These are phyloP conservation scores for Calonectria pseudoturangicola DNA, from an alignment of 2,329 filamentous ascomycete species.

Conservation along the genomic window DNA sequence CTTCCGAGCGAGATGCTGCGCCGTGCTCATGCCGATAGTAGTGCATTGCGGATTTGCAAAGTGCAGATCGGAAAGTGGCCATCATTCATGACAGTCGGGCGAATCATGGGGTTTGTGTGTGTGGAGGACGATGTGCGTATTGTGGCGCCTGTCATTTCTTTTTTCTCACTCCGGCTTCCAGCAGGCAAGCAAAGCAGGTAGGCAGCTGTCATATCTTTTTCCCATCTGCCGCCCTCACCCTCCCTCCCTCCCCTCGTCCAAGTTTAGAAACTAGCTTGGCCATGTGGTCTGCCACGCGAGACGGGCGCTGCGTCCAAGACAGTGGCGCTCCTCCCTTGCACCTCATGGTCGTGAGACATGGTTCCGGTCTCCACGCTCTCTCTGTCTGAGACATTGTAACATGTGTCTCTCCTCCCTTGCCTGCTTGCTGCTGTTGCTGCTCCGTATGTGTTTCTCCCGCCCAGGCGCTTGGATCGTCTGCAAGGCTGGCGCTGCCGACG, in stretches of 20 bases:
- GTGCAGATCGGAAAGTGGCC: conserved; percentile 10
- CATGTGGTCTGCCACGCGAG: conserved; percentile 34
- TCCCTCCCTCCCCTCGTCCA: not conserved
- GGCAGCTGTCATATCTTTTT: conserved; percentile 18
- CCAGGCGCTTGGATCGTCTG: conserved; percentile 46
- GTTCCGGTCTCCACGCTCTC: not conserved
- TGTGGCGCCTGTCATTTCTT: conserved; percentile 22
- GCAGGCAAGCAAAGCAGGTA: not conserved
- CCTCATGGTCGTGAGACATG: conserved; percentile 19
- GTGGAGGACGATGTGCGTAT: not conserved
- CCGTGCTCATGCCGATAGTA: conserved; percentile 13
- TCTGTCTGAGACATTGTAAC: conserved; percentile 15
- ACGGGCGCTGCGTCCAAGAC: conserved; percentile 32
- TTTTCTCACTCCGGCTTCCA: not conserved
- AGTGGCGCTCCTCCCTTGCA: conserved; percentile 21
- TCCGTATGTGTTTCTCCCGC: conserved; percentile 16
- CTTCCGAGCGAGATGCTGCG: conserved; percentile 3
- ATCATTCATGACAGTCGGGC: conserved; percentile 21
- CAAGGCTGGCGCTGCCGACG: conserved; percentile 48
- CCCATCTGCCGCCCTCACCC: conserved; percentile 5
- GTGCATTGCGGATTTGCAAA: conserved; percentile 13
- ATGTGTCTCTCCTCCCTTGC: conserved; percentile 18
- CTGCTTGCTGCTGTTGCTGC: not conserved
- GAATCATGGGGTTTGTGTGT: conserved; percentile 26
- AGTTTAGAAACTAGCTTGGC: conserved; percentile 20